Base-by-base conservation (phyloP, 768 basidiomycete genomes). In the Rhodocollybia butyracea region DNA sequence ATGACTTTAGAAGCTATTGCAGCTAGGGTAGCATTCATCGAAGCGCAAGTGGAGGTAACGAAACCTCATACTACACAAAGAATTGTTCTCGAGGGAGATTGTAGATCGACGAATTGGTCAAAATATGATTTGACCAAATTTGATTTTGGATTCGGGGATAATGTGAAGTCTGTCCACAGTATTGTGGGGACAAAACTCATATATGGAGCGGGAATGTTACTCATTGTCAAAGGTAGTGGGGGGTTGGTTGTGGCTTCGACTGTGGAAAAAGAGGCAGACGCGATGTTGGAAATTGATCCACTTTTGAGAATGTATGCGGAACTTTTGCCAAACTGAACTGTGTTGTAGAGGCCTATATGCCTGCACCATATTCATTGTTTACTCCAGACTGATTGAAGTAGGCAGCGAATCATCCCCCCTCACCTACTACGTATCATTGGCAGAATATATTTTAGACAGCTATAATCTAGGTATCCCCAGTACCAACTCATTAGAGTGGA, bases 31-130 rank as follows among this genome's bases (percentile, higher is more conserved):
- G 53, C 43, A 11, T 54, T 54, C n/a, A 17, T 54, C 8, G 53
- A 45, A 17, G 13, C 53, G 13, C 40, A 51, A 22, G 50, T 32
- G 10, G 50, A 38, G 11, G 24, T 24, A 15, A 39, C 30, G 29
- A 54, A 21, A 34, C 39, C 39, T 30, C 30, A 38, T 26, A 27
- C 34, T 19, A 29, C 3, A 8, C 4, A 26, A 8, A 54, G 42
- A n/a, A 24, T 54, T 4, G 41, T 36, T 24, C 42, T 54, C 6
- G 43, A 46, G 30, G 43, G 43, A 5, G 53, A 54, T 43, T 54
- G 41, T 26, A 54, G 41, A 31, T 54, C 43, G 43, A 54, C 53
- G 0, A 54, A 54, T 31, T 54, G 53, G 53, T 45, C 43, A 3
- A 54, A 46, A 42, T 34, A 45, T 24, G 53, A 54, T 34, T 15